Evolutionary conservation across 2,329 filamentous ascomycete genomes (phyloP), one percentile per base, ranked within the genome.

Genomic region (Claviceps paspali): DNA sequence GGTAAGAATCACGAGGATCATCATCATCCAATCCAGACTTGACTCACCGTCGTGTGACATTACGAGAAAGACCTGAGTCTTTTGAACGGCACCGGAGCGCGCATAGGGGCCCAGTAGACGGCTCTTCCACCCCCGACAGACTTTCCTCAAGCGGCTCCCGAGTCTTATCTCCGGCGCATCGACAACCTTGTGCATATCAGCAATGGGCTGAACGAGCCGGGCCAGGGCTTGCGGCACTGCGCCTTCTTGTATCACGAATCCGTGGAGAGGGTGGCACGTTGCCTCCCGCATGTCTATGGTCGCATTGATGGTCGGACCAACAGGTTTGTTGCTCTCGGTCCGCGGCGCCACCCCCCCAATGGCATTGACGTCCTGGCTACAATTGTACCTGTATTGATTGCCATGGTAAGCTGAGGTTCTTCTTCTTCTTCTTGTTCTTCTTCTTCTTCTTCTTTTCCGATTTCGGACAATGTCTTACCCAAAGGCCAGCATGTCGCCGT

Each of bases 401-500:
- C n/a, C n/a, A n/a, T n/a, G n/a, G n/a, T n/a, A n/a, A n/a, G n/a
- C n/a, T n/a, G n/a, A n/a, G n/a, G n/a, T n/a, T n/a, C n/a, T n/a
- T n/a, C n/a, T n/a, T n/a, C n/a, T n/a, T n/a, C n/a, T n/a, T n/a
- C n/a, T n/a, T n/a, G n/a, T n/a, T n/a, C n/a, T n/a, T n/a, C n/a
- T n/a, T n/a, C n/a, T n/a, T n/a, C n/a, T n/a, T n/a, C n/a, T n/a
- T n/a, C n/a, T n/a, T n/a, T n/a, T n/a, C n/a, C n/a, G n/a, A n/a
- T n/a, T n/a, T n/a, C 4, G 6, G n/a, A 14, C 4, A 9, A 11
- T 2, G 8, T 6, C 14, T 47, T 52, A 69, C 61, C 70, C 75
- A 51, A 79, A 80, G 2, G 67, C 69, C 12, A 80, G 51, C 47
- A 79, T 73, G 44, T 80, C 76, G 3, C 76, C 76, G 46, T 81